Conservation (phyloP, 1,284 basidiomycete genomes). For the Ustilago shanxiensis region DNA sequence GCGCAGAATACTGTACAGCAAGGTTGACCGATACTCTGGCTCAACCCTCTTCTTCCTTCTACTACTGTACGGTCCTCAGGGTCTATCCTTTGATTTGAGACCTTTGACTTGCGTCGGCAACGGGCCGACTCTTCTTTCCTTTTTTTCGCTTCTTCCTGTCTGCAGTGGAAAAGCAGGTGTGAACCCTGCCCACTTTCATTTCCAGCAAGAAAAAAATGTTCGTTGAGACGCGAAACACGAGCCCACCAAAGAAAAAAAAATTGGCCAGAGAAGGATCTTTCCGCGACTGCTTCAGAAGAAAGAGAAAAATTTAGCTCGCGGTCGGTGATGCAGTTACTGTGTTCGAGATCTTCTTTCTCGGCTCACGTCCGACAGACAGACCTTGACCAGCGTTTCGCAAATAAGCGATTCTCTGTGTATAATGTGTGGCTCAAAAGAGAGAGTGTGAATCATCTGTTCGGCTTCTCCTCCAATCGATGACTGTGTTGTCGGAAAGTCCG, state of each 20-base stretch:
- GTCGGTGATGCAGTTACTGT: no score
- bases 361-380: background rate
- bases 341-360: no score
- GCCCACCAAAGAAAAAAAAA: background rate
- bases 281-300: background rate
- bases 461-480: background rate
- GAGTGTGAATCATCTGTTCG: background rate
- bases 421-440: background rate
- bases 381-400: conserved; percentile 5
- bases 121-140: conserved; percentile 1
- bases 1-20: no score
- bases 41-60: background rate
- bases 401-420: background rate
- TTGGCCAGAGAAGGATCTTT: conserved; percentile 10
- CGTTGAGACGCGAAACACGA: background rate
- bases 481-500: background rate
- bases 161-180: no score
- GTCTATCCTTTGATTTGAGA: background rate
- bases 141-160: no score
- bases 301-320: background rate
- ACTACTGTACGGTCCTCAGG: background rate
- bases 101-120: background rate
- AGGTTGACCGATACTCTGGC: background rate
- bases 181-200: no score
- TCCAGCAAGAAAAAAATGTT: background rate